Base-by-base conservation (phyloP, 306 rosid genomes). In the Prunus campanulata region DNA sequence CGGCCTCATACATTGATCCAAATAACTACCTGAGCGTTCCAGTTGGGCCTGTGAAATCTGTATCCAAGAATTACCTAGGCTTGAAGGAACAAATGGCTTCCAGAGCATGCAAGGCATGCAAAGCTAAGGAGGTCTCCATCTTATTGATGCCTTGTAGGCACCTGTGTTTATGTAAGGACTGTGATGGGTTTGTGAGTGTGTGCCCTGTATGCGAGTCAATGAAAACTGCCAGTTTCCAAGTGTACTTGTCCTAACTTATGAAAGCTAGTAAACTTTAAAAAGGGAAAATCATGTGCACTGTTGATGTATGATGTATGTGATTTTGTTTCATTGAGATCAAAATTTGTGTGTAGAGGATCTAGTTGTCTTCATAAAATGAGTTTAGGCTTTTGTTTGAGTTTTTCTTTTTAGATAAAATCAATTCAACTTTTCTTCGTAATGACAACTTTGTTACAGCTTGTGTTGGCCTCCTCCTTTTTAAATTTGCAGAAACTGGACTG, bases 91-190 rank as follows among this genome's bases (percentile, higher is more conserved):
- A 81, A 51, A 74, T 86, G 88, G 80, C 66, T 64, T 91, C 95
- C 87, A 79, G 85, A 68, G 82, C 90, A 18, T 91, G 98, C 91
- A 90, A 80, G 81, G 84, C 89, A 20, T 91, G 98, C 89, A 88
- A 81, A 80, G 83, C 72, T n/a, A 90, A 85, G 86, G 93, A 89
- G 86, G 97, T 92, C 60, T 91, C 91, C 22, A 84, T 90, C 80
- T 82, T 94, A 83, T 80, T 94, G 84, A 89, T 94, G 88, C 98
- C 98, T 60, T 94, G 98, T 77, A 85, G 97, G 82, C 98, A 94
- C 80, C 81, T 91, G 46, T 87, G 96, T 84, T 84, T 94, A 84
- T 94, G 98, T 79, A 94, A 81, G 86, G 90, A 90, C 46, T 94
- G 98, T 86, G 95, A 88, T 66, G 91, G 80, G 66, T 91, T 83